These are phyloP conservation scores for Irpex lacteus DNA, from an alignment of 1,284 basidiomycete species.

Conservation along the genomic window DNA sequence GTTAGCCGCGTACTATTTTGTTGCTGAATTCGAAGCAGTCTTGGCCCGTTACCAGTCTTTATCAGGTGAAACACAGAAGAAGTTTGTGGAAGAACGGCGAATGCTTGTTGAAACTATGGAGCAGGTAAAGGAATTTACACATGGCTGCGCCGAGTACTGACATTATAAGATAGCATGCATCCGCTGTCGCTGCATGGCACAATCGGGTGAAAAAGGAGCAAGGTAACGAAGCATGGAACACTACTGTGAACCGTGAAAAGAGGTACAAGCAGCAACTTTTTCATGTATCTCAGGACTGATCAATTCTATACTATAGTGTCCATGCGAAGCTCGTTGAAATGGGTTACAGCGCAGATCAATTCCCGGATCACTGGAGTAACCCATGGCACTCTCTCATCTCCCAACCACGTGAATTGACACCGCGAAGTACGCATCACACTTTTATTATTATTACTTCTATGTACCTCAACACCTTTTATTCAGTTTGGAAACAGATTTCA, in stretches of 20 bases:
- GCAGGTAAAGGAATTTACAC: neutral
- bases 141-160: neutral
- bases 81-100: neutral
- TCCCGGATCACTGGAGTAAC: neutral
- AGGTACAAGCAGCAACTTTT: neutral
- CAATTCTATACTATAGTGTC: neutral
- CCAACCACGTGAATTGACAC: constrained; percentile 4
- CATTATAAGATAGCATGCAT: neutral
- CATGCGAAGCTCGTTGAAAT: constrained; percentile 2
- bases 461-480: neutral
- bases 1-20: neutral
- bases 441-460: too few relatives aligned
- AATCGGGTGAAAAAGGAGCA: neutral
- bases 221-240: neutral
- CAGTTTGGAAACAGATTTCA: constrained; percentile 9
- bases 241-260: neutral
- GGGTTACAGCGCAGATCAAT: constrained; percentile 2
- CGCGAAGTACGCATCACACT: neutral
- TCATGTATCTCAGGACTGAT: too few relatives aligned
- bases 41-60: neutral
- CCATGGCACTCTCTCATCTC: neutral
- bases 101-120: neutral
- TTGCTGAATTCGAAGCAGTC: neutral
- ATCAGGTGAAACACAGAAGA: neutral
- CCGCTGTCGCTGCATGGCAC: neutral